Evolutionary conservation across 2,329 filamentous ascomycete genomes (phyloP).

Genomic region (Gnomoniopsis smithogilvyi): DNA sequence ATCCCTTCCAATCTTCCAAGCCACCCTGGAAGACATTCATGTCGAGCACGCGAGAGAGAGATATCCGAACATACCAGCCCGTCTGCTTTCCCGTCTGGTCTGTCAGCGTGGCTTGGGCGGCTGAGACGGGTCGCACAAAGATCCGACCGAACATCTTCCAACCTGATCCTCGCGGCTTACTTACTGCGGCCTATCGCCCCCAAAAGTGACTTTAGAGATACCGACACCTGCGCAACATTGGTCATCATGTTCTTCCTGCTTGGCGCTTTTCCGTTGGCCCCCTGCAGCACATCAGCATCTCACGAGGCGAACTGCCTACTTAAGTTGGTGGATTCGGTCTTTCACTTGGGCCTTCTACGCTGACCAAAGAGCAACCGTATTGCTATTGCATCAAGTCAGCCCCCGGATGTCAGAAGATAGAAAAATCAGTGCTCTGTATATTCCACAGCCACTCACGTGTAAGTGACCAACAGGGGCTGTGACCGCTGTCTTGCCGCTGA

Average conservation of each 20-base stretch:
- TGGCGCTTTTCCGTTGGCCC: not conserved
- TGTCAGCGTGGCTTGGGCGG: constrained; percentile 4
- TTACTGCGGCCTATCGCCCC: not conserved
- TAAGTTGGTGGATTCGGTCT: no score
- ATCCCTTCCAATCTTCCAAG: no score
- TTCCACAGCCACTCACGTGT: not conserved
- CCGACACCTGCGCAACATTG: not conserved
- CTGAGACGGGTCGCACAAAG: not conserved
- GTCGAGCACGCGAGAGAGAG: no score
- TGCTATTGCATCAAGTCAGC: not conserved
- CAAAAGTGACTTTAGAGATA: not conserved
- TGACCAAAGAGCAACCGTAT: no score
- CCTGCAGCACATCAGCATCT: not conserved
- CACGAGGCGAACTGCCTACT: not conserved
- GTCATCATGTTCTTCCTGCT: not conserved
- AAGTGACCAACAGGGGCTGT: not conserved
- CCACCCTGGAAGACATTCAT: no score
- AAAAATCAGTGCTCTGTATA: constrained; percentile 1
- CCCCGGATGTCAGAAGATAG: constrained; percentile 6
- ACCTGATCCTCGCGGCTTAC: not conserved
- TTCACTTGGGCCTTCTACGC: no score
- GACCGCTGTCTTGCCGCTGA: not conserved
- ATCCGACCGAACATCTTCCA: not conserved
- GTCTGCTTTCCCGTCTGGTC: not conserved
- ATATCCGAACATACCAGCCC: no score